Evolutionary conservation across 140 eudicot species (phyloP).

Genomic region (Anethum foeniculum): DNA sequence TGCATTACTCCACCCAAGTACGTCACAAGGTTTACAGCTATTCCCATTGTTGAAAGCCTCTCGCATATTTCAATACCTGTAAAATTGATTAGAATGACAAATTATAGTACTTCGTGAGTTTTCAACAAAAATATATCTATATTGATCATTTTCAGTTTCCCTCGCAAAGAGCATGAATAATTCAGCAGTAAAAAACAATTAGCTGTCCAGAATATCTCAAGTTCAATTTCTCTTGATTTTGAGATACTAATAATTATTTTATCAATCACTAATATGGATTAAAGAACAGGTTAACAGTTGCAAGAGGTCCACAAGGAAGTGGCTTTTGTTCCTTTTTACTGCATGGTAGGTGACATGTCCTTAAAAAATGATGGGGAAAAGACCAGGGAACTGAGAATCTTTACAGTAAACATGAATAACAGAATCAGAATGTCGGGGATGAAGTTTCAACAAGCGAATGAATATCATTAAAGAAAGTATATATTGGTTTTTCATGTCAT

Average conservation of each 20-base stretch:
- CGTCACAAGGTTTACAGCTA: constrained; percentile 89
- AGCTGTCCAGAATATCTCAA: background rate
- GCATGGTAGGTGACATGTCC: background rate
- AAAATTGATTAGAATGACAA: background rate
- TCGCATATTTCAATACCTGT: constrained; percentile 79
- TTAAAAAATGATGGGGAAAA: background rate
- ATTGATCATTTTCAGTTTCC: background rate
- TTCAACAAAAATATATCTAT: background rate
- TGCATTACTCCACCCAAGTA: constrained; percentile 84
- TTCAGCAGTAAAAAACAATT: background rate
- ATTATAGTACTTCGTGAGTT: background rate
- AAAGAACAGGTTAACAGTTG: background rate
- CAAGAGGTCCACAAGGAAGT: background rate
- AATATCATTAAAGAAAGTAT: background rate
- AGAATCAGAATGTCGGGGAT: background rate
- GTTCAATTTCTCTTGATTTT: background rate
- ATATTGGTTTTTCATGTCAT: background rate
- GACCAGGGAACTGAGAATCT: background rate
- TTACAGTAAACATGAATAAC: background rate
- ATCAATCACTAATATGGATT: background rate
- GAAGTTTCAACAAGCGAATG: constrained; percentile 7
- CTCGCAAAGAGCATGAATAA: background rate
- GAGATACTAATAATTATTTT: background rate
- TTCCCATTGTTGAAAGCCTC: constrained; percentile 96
- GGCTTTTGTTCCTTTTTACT: background rate